Conservation (phyloP, 2,329 filamentous ascomycete species). For the Aspergillus jensenii region DNA sequence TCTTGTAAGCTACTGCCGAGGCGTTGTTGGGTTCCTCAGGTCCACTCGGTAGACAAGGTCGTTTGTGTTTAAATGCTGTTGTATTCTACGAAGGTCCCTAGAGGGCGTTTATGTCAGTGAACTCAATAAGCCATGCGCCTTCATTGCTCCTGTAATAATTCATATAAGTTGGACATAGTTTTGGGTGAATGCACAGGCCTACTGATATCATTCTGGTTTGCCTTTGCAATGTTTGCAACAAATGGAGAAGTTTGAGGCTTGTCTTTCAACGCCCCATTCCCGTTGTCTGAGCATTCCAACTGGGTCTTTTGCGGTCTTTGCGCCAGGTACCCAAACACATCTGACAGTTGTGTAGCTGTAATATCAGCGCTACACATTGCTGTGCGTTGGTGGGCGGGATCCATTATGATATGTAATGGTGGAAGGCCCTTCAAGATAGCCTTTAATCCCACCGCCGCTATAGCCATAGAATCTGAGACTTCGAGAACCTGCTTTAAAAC, state of each 20-base stretch:
- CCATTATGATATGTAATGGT: conserved; percentile 30
- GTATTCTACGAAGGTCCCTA: background rate
- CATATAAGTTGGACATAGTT: conserved; percentile 12
- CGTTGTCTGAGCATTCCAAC: background rate
- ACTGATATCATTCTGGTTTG: background rate
- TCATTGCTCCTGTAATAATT: conserved; percentile 12
- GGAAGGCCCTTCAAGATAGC: conserved; percentile 28
- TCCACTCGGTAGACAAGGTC: conserved; percentile 44
- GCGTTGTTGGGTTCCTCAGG: conserved; percentile 79
- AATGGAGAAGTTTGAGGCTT: background rate
- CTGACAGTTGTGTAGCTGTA: conserved; percentile 7
- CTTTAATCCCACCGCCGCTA: conserved; percentile 12
- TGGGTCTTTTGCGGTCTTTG: background rate
- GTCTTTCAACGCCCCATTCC: background rate
- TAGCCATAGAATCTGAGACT: conserved; percentile 28
- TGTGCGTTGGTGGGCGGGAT: conserved; percentile 23
- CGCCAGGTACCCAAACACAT: conserved; percentile 1
- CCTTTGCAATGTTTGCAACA: background rate
- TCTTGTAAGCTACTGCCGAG: conserved; percentile 82
- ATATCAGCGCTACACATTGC: conserved; percentile 9
- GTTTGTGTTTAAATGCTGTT: background rate
- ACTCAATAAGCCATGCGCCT: background rate
- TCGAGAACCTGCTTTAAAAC: conserved; percentile 56
- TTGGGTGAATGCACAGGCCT: background rate
- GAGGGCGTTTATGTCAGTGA: background rate